Evolutionary conservation across 441 rosid species (phyloP).

Genomic region (Gossypium lobatum): DNA sequence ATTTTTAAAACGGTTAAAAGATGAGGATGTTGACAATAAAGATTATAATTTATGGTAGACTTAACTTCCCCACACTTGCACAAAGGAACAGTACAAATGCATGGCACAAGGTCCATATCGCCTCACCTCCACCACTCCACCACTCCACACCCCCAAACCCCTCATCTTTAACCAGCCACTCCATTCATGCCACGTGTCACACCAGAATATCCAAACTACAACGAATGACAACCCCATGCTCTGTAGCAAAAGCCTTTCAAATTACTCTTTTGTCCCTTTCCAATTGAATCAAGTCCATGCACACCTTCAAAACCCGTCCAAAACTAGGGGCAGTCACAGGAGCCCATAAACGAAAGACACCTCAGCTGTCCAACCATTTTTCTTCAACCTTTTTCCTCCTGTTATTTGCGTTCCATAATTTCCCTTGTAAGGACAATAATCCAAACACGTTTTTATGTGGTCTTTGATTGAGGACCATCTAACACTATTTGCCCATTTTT

Average conservation of each 20-base stretch:
- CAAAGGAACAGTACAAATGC: conserved; percentile 3
- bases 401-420: conserved; percentile 26
- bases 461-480: not conserved
- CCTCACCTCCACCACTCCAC: conserved; percentile 19
- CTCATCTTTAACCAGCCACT: conserved; percentile 50
- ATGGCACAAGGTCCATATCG: conserved; percentile 9
- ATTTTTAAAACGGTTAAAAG: too few species aligned
- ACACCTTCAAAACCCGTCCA: conserved; percentile 30
- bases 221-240: conserved; percentile 40
- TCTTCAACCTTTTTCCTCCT: conserved; percentile 26
- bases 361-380: conserved; percentile 30
- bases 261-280: conserved; percentile 2
- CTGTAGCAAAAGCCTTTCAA: not conserved
- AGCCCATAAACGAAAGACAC: conserved; percentile 28
- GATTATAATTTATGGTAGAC: not conserved
- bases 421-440: conserved; percentile 2
- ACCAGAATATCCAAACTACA: conserved; percentile 40
- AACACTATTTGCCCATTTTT: not conserved
- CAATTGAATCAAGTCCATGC: conserved; percentile 6
- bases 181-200: conserved; percentile 41
- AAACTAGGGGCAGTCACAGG: conserved; percentile 36
- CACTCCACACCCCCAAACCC: conserved; percentile 33
- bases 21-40: too few species aligned
- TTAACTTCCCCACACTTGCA: not conserved
- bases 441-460: conserved; percentile 18